phyloP scores from a whole-genome alignment of 106 monocot species.

The Gastrodia elata region DNA sequence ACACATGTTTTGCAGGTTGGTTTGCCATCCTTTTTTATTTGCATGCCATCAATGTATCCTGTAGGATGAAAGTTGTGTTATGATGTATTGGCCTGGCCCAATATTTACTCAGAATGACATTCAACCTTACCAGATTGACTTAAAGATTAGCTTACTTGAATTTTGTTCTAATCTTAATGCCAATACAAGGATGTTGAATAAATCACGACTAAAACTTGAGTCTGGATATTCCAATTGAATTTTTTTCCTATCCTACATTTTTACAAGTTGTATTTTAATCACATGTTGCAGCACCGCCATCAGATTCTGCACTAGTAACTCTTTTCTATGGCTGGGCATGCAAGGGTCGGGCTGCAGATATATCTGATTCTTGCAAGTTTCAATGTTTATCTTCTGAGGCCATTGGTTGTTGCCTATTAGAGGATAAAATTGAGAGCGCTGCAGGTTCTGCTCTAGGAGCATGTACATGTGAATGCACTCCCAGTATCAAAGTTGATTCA shows the following conservation, averaged over 20 bases:
- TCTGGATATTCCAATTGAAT: too few relatives aligned
- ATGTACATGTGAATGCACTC: slow-evolving; percentile 44
- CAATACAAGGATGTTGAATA: too few relatives aligned
- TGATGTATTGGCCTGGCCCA: too few relatives aligned
- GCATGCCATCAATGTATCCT: not conserved
- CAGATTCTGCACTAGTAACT: slow-evolving; percentile 69
- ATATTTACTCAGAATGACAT: too few relatives aligned
- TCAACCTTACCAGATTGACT: too few relatives aligned
- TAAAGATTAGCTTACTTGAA: too few relatives aligned
- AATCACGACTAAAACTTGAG: too few relatives aligned
- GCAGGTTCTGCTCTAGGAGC: slow-evolving; percentile 18
- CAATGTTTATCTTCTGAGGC: slow-evolving; percentile 43
- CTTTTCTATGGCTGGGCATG: slow-evolving; percentile 99
- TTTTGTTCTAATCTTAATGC: too few relatives aligned
- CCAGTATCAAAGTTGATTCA: slow-evolving; percentile 3
- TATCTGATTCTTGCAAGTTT: slow-evolving; percentile 43
- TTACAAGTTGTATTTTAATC: not conserved
- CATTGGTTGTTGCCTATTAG: slow-evolving; percentile 10
- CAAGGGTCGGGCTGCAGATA: slow-evolving; percentile 61
- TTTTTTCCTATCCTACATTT: too few relatives aligned
- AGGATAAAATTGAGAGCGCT: slow-evolving; percentile 24
- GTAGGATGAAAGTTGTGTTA: too few relatives aligned
- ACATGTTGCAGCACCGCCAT: slow-evolving; percentile 48
- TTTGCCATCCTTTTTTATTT: slow-evolving; percentile 1
- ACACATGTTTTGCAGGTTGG: slow-evolving; percentile 85